These are phyloP conservation scores for Diaporthe velutina DNA, from an alignment of 2,329 filamentous ascomycete genomes.

Conservation along the genomic window DNA sequence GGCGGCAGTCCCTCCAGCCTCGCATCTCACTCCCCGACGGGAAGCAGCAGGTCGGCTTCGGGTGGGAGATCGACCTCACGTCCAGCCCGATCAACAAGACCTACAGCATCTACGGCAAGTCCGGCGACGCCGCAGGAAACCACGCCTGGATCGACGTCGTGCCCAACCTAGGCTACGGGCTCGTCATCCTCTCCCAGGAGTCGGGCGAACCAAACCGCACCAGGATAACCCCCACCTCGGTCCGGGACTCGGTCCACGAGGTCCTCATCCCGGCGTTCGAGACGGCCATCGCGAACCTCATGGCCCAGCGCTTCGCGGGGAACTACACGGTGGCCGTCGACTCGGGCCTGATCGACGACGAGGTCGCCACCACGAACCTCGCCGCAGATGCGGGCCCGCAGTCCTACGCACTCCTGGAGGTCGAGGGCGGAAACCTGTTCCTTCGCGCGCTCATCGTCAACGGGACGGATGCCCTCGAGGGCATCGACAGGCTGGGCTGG, in stretches of 20 bases:
- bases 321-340: background rate
- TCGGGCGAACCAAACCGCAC: background rate
- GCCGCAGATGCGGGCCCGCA: background rate
- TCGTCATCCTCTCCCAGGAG: background rate
- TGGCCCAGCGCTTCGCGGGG: background rate
- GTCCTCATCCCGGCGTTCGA: constrained; percentile 17
- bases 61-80: constrained; percentile 2
- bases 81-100: background rate
- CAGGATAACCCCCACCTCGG: background rate
- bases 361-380: background rate
- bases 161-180: background rate
- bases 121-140: constrained; percentile 3
- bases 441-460: constrained; percentile 4
- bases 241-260: background rate
- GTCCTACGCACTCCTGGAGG: constrained; percentile 7
- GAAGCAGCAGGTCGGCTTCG: constrained; percentile 17
- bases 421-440: background rate
- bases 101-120: constrained; percentile 9
- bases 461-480: constrained; percentile 21
- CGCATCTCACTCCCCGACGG: constrained; percentile 1
- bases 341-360: background rate
- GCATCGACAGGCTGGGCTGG: constrained; percentile 7
- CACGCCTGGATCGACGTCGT: constrained; percentile 23
- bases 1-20: background rate
- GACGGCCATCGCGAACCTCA: background rate